phyloP scores from a whole-genome alignment of 2,329 filamentous ascomycete genomes.

The Talaromyces piceae region DNA sequence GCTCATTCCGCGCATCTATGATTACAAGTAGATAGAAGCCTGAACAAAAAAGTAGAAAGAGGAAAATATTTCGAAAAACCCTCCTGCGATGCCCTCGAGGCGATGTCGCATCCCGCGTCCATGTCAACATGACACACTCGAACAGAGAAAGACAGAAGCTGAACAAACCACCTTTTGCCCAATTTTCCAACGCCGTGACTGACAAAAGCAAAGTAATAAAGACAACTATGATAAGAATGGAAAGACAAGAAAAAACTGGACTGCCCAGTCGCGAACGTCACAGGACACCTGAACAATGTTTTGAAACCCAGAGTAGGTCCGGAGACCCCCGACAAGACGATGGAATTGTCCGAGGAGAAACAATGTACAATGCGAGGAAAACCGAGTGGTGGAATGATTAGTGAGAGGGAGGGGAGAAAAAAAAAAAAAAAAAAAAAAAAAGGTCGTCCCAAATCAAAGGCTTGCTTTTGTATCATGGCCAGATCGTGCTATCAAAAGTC shows the following conservation, averaged over 20 bases:
- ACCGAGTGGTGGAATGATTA: too few species aligned
- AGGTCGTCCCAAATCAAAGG: not conserved
- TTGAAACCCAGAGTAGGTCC: not conserved
- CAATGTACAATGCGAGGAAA: constrained; percentile 1
- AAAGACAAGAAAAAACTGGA: too few species aligned
- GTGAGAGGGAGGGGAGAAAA: too few species aligned
- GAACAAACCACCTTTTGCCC: constrained; percentile 5
- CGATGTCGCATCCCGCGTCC: too few species aligned
- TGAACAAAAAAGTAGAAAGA: not conserved
- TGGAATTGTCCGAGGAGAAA: not conserved
- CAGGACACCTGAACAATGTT: constrained; percentile 1
- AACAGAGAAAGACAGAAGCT: constrained; percentile 8
- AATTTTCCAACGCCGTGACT: not conserved
- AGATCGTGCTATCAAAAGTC: not conserved
- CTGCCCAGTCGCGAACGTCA: not conserved
- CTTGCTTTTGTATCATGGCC: not conserved
- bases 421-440: not conserved
- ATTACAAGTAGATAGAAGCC: constrained; percentile 8
- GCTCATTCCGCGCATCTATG: constrained; percentile 7
- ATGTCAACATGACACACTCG: not conserved
- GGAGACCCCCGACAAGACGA: not conserved
- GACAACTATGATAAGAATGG: constrained; percentile 1
- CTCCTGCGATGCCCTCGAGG: too few species aligned
- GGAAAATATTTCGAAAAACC: too few species aligned
- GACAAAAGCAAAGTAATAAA: not conserved